Evolutionary conservation across 345 rosid species (phyloP), one percentile per base, ranked within the genome.

Genomic region (Populus pruinosa): DNA sequence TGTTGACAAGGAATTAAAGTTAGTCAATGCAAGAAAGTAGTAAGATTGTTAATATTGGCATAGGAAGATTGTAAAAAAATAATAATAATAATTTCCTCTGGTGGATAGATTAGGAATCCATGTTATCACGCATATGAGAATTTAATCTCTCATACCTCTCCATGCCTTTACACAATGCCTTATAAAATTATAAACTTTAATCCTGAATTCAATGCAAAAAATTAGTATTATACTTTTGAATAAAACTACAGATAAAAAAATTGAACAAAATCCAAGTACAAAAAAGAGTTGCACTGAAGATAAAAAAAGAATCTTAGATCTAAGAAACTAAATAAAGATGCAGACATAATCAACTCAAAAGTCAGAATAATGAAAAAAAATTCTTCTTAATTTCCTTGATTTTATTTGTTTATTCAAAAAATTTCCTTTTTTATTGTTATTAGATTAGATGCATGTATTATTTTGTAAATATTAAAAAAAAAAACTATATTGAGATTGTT

Each of bases 361-460:
- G 73, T 21, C 29, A 38, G 78, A 76, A 74, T 71, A 74, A 59
- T 49, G 68, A 82, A 83, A 85, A 85, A 62, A 68, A 72, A 2
- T 47, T 76, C 79, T 72, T 71, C 80, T 85, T 78, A 74, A 71
- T 73, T 76, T 77, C 74, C 75, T 78, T 77, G 88, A 68, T 86
- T 88, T 82, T 85, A 78, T 87, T 91, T 89, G 90, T 87, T 89
- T 90, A 91, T 90, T 84, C 64, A 67, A 76, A 65, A 73, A 63
- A 49, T 36, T 16, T 20, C 6, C 55, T 31, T 36, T 17, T 2
- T 33, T 25, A 70, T 44, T 17, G 21, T 55, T 67, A 25, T 6
- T 6, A 50, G 56, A 50, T 18, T 21, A 17, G 56, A 50, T 50
- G 56, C 5, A 38, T 38, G 56, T 50, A 18, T 50, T 50, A 31